phyloP scores from a whole-genome alignment of 352 stramenopile genomes.

The Saprolegnia parasitica region DNA sequence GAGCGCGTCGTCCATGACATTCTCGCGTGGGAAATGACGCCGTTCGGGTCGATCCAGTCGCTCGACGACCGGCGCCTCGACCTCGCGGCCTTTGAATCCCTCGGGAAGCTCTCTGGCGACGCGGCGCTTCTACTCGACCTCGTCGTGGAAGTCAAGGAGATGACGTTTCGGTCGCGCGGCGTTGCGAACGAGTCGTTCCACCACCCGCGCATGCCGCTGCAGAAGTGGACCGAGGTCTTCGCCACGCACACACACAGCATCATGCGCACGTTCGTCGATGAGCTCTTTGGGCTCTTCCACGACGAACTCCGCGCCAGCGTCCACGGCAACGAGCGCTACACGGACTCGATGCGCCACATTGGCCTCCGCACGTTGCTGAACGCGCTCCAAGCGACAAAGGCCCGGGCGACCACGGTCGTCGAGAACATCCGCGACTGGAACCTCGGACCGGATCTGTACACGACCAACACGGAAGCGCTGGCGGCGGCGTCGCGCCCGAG shows the following conservation, averaged over 20 bases:
- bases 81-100: not conserved
- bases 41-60: not conserved
- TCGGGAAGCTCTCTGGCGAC: not conserved
- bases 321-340: not conserved
- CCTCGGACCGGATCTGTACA: slow-evolving; percentile 8
- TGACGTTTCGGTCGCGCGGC: slow-evolving; percentile 9
- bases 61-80: not conserved
- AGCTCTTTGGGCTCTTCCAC: slow-evolving; percentile 16
- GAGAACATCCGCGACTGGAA: slow-evolving; percentile 10
- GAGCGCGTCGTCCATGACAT: slow-evolving; percentile 10
- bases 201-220: not conserved
- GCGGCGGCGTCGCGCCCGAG: not conserved
- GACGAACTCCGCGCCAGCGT: not conserved
- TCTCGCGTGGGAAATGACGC: not conserved
- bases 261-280: slow-evolving; percentile 17
- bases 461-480: not conserved
- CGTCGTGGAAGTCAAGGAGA: slow-evolving; percentile 13
- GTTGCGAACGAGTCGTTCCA: slow-evolving; percentile 2
- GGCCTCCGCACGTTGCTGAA: not conserved
- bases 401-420: not conserved
- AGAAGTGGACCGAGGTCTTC: slow-evolving; percentile 16
- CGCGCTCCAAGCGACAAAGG: not conserved
- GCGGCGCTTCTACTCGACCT: not conserved
- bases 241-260: not conserved
- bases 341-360: slow-evolving; percentile 7